Evolutionary conservation across 1,284 basidiomycete genomes (phyloP).

Genomic region (Puccinia horiana): DNA sequence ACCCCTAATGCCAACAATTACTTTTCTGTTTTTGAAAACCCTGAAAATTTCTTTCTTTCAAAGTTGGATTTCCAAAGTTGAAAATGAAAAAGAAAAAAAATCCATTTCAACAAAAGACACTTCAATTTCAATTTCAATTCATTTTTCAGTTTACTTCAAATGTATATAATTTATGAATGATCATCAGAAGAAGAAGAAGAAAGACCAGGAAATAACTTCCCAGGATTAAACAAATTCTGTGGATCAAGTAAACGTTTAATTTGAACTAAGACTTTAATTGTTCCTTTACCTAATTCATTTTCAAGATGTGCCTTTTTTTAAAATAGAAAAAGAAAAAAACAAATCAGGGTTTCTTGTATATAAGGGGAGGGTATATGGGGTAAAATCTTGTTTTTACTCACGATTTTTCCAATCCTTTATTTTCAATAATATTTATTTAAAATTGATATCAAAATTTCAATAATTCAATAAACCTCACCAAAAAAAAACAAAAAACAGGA

Average conservation of each 20-base stretch:
- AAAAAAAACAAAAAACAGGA: neutral
- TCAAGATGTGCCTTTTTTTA: slow-evolving; percentile 48
- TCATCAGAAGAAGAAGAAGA: no score
- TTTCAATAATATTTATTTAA: no score
- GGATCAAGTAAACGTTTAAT: slow-evolving; percentile 55
- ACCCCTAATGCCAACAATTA: no score
- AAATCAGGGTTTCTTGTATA: neutral
- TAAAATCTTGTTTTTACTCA: neutral
- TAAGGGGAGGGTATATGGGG: neutral
- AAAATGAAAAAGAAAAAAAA: no score
- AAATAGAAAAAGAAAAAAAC: slow-evolving; percentile 35
- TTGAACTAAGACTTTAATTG: slow-evolving; percentile 53
- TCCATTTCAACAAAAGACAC: no score
- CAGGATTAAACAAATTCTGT: slow-evolving; percentile 55
- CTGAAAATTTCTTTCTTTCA: no score
- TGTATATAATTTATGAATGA: no score
- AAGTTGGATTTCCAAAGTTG: no score
- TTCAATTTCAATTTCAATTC: no score
- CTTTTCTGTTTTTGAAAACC: no score
- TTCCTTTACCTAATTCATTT: slow-evolving; percentile 53
- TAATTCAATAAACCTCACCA: neutral
- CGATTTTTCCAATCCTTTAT: slow-evolving; percentile 14
- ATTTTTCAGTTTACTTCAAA: no score
- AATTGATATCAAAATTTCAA: no score
- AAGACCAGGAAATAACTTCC: slow-evolving; percentile 48